Evolutionary conservation across 2,329 filamentous ascomycete genomes (phyloP).

Genomic region (Didymella segeticola): DNA sequence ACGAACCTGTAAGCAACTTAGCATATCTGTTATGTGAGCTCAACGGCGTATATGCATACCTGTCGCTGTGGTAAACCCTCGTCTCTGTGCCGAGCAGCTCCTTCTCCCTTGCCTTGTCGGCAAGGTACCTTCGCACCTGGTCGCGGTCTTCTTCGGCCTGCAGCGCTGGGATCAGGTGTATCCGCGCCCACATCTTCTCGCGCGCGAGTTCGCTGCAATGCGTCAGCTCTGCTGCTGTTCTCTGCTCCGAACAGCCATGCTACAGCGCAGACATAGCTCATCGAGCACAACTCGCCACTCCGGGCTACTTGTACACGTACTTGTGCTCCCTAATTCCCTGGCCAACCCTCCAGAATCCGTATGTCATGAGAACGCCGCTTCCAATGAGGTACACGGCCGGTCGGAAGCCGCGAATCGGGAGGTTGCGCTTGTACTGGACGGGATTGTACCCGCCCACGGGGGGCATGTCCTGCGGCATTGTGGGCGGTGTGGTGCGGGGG

Average conservation of each 20-base stretch:
- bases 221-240: conserved; percentile 24
- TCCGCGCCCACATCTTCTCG: conserved; percentile 98
- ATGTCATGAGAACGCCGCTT: conserved; percentile 80
- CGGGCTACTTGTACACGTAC: conserved; percentile 61
- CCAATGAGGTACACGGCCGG: conserved; percentile 79
- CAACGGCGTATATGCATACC: conserved; percentile 62
- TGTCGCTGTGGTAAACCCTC: conserved; percentile 86
- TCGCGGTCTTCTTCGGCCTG: conserved; percentile 98
- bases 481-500: conserved; percentile 47
- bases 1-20: conserved; percentile 56
- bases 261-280: background rate
- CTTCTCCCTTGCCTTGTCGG: conserved; percentile 89
- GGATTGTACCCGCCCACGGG: conserved; percentile 92
- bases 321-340: conserved; percentile 88
- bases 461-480: conserved; percentile 98
- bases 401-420: conserved; percentile 88
- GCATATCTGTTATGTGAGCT: background rate
- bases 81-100: conserved; percentile 83
- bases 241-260: background rate
- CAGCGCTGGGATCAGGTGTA: conserved; percentile 90
- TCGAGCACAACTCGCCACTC: background rate
- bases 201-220: conserved; percentile 80
- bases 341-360: conserved; percentile 87
- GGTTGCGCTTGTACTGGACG: conserved; percentile 98
- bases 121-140: conserved; percentile 83